Evolutionary conservation across 2,329 filamentous ascomycete species (phyloP), one percentile per base, ranked within the genome.

Genomic region (Fusarium lyarnte): DNA sequence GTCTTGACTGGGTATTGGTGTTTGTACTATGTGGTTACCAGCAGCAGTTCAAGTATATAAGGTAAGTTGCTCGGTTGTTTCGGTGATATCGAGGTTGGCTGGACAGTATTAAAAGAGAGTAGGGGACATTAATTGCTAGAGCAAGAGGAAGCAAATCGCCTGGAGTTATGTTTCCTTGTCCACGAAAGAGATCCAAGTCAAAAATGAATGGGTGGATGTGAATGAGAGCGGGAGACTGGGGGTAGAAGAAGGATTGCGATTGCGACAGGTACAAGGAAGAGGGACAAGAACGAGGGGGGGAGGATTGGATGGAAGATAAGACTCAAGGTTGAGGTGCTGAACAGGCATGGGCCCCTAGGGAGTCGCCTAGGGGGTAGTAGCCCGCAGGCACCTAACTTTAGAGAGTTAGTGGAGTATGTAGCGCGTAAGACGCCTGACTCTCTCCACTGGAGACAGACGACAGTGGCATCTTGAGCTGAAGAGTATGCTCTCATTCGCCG

Each of bases 151-250:
- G 72, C 55, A 73, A 73, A 72, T 76, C 74, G 55, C 75, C 75
- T 64, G 74, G 75, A 77, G 69, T 72, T 53, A 72, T 72, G 68
- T 67, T 73, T 77, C 72, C 66, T 73, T 74, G 63, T 77, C 75
- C 75, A 67, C 76, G 71, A 76, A 77, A 54, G 49, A 64, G 74
- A 68, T 73, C 58, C 58, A 63, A 72, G 63, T 63, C 46, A 49
- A 49, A 75, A 75, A 76, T 67, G 68, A 77, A 72, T 65, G 72
- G 72, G 64, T 63, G 69, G 70, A 71, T 66, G 61, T 35, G 54
- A 60, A 76, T 60, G 42, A 55, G 46, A 49, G 76, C 64, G 74
- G 69, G 72, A 63, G 76, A 76, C 73, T 66, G 66, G 71, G 73
- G 74, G 71, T 74, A 74, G 70, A 74, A 77, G 63, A 74, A 76